phyloP scores from a whole-genome alignment of 139 green algal species.

The Microglena sp. region DNA sequence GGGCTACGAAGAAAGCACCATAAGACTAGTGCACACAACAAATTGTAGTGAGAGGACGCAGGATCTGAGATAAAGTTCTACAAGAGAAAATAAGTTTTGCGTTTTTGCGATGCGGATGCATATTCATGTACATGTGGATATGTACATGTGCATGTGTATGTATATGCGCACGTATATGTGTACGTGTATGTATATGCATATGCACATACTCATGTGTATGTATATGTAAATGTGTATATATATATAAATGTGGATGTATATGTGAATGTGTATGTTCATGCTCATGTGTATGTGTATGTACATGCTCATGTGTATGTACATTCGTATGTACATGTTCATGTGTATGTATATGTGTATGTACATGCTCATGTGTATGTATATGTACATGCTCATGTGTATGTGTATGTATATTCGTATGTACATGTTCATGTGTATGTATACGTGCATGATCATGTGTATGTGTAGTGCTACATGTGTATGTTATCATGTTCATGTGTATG shows the following conservation, averaged over 20 bases:
- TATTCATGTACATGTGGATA: background rate
- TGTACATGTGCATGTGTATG: background rate
- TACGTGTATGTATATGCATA: background rate
- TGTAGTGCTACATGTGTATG: background rate
- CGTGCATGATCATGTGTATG: background rate
- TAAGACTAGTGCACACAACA: too few species aligned
- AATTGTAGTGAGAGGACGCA: too few species aligned
- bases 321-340: background rate
- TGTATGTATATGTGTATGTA: background rate
- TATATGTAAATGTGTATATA: background rate
- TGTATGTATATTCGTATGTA: background rate
- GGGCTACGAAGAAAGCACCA: too few species aligned
- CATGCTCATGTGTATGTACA: background rate
- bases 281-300: background rate
- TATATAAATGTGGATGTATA: background rate
- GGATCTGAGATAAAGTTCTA: too few species aligned
- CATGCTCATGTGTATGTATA: background rate
- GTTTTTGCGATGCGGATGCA: too few species aligned
- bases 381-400: background rate
- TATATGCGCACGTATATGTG: background rate
- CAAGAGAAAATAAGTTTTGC: too few species aligned
- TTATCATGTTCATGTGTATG: background rate
- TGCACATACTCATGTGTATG: background rate
- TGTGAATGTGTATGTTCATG: background rate
- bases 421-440: background rate